Percentiles rank a stretch among this genome's conserved stretches.
phyloP scores from a whole-genome alignment of 495 filamentous ascomycete genomes.

The Darksidea phi region DNA sequence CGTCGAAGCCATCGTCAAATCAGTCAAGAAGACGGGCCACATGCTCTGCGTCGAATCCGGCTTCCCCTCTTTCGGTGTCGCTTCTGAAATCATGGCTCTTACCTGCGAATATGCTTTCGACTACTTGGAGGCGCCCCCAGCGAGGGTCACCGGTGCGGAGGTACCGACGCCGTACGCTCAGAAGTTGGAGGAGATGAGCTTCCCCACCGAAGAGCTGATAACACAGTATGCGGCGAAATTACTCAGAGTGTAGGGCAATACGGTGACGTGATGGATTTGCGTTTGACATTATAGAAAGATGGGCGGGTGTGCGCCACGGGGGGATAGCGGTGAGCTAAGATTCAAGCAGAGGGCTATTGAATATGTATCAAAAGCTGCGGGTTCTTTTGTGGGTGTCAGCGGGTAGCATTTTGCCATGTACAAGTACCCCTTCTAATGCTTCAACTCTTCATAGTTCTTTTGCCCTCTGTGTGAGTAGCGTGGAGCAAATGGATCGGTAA shows the following conservation, averaged over 20 bases:
- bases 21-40: conserved; percentile 95
- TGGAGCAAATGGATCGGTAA: conserved; percentile 22
- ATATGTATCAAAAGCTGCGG: conserved; percentile 33
- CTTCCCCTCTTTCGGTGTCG: conserved; percentile 90
- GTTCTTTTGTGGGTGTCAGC: conserved; percentile 14
- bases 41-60: conserved; percentile 92
- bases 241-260: conserved; percentile 60
- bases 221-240: conserved; percentile 80
- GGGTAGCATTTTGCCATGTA: conserved; percentile 28
- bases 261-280: not conserved
- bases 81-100: conserved; percentile 85
- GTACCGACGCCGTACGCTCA: conserved; percentile 91
- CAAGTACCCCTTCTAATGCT: conserved; percentile 31
- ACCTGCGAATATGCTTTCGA: conserved; percentile 98
- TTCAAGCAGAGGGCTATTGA: conserved; percentile 1
- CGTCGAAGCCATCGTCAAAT: conserved; percentile 90
- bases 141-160: conserved; percentile 91
- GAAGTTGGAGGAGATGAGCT: conserved; percentile 84
- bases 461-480: conserved; percentile 20
- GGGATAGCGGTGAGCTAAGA: not conserved
- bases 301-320: not conserved
- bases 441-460: conserved; percentile 7
- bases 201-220: conserved; percentile 84
- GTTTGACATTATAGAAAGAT: not conserved
- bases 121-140: conserved; percentile 89